phyloP scores from a whole-genome alignment of 164 flowering plant species.

The Aristolochia contorta region DNA sequence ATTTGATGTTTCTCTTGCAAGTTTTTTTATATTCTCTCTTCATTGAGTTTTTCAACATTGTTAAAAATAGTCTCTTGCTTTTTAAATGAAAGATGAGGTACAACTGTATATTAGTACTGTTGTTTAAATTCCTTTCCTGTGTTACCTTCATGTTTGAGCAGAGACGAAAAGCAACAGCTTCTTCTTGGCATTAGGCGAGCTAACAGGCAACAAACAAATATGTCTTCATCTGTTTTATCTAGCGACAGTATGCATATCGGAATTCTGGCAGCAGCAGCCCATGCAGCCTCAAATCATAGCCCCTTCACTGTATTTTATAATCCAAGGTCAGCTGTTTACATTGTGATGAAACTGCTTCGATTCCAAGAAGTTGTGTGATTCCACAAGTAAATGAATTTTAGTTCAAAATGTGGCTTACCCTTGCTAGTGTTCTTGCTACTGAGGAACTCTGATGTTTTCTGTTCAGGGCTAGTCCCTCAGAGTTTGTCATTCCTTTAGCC shows the following conservation, averaged over 20 bases:
- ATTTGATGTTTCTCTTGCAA: no score
- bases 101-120: no score
- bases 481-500: constrained; percentile 91
- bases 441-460: background rate
- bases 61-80: no score
- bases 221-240: constrained; percentile 93
- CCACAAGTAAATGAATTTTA: background rate
- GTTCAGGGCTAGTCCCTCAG: constrained; percentile 95
- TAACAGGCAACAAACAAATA: constrained; percentile 70
- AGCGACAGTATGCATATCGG: constrained; percentile 99
- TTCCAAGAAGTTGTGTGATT: background rate
- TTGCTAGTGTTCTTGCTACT: background rate
- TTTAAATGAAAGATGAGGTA: no score
- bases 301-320: constrained; percentile 86
- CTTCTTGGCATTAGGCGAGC: constrained; percentile 89
- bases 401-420: background rate
- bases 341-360: background rate
- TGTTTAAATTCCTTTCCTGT: background rate
- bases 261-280: constrained; percentile 97
- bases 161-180: constrained; percentile 92
- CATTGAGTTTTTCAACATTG: no score
- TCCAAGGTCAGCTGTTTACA: constrained; percentile 45
- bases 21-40: no score
- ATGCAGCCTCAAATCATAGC: constrained; percentile 90
- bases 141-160: constrained; percentile 16